phyloP scores from a whole-genome alignment of 75 land plant species.

The Selaginella moellendorffii region DNA sequence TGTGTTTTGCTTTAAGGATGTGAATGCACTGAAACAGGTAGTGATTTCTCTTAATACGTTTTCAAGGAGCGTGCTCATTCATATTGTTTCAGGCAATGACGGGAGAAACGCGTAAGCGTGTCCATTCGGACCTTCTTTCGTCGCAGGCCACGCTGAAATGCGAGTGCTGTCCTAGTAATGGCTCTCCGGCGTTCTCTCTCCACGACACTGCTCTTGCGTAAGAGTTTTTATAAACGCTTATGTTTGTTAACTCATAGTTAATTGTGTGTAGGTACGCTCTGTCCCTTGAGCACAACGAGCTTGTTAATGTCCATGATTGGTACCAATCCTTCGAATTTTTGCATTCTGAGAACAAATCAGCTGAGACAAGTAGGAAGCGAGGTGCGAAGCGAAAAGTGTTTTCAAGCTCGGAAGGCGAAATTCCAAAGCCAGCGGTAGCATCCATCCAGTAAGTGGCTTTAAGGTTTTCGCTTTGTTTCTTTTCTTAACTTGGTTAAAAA shows the following conservation, averaged over 20 bases:
- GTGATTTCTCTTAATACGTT: not conserved
- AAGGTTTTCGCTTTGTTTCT: not conserved
- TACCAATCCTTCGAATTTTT: not conserved
- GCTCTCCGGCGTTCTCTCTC: slow-evolving; percentile 32
- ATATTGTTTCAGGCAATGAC: slow-evolving; percentile 45
- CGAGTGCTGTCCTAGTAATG: slow-evolving; percentile 35
- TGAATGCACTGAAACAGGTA: slow-evolving; percentile 42
- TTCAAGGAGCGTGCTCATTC: slow-evolving; percentile 2
- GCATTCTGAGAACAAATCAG: not conserved
- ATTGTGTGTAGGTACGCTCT: not conserved
- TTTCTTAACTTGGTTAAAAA: not conserved
- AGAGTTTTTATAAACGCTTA: slow-evolving; percentile 2
- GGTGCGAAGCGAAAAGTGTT: not conserved
- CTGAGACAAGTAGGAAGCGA: not conserved
- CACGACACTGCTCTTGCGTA: slow-evolving; percentile 70
- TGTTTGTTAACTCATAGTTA: not conserved
- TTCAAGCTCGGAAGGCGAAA: not conserved
- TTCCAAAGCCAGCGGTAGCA: not conserved
- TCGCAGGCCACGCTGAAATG: slow-evolving; percentile 32
- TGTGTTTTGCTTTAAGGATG: slow-evolving; percentile 45
- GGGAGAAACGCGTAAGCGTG: slow-evolving; percentile 57
- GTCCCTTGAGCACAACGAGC: slow-evolving; percentile 2
- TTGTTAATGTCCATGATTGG: not conserved
- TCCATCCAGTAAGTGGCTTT: not conserved
- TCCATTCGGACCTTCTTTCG: slow-evolving; percentile 61